Base-by-base conservation (phyloP, 305 asterid genomes). In the Plantago lanceolata region DNA sequence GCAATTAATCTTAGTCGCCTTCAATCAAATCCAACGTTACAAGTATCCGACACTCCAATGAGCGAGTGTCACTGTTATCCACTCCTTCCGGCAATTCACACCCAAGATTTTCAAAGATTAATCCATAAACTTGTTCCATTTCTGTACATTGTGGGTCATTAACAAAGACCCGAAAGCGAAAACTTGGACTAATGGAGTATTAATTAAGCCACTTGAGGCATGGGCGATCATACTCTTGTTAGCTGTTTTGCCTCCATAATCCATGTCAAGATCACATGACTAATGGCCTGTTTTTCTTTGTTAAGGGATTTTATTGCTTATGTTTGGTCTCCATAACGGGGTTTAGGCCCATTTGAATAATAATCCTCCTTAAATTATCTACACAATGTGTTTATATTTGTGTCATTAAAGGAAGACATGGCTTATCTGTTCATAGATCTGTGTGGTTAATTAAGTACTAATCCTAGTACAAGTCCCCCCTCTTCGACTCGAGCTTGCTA, bases 261-360 rank as follows among this genome's bases (percentile, higher is more conserved):
- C 71, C 76, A 58, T 66, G 63, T 75, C 81, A 79, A 72, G 64
- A 61, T 61, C 81, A 79, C 79, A 70, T 75, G 78, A 19, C 21
- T 37, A 66, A 64, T 70, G 69, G 43, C 37, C 28, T 63, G 66
- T 70, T 70, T 48, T 24, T 57, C 64, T 59, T 61, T 21, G n/a
- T 24, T 47, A 24, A 9, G 2, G 1, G 11, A 8, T 44, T 66
- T 56, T 37, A 28, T 28, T 52, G 29, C 19, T 76, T 19, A 48
- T 43, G 21, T 65, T 71, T 45, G 17, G 84, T 75, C 80, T 60
- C 78, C 64, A 55, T 57, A 61, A 71, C 65, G 73, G 75, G 74
- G 72, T 43, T 53, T 69, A 54, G 67, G 47, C 35, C 44, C 45
- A 56, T 59, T 68, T 35, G 61, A 24, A n/a, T 45, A 64, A 63